Evolutionary conservation across 129 eudicot genomes (phyloP), one percentile per base, ranked within the genome.

Genomic region (Lactuca saligna): DNA sequence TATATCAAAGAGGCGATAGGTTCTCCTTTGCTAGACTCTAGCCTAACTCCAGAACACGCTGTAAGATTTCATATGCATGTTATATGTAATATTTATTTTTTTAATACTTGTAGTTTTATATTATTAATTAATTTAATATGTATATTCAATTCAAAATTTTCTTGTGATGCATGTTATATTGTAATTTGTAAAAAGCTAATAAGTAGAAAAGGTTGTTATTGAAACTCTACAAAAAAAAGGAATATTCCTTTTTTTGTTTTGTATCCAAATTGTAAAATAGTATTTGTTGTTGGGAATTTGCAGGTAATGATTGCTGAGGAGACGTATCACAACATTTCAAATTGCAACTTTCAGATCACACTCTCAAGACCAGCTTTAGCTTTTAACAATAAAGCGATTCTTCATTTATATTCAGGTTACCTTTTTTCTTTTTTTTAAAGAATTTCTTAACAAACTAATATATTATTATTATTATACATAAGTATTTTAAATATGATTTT

Each of bases 301-400:
- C 76, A 83, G 88, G 88, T 84, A 17, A 75, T 84, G 62, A 34
- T 87, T 67, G 72, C 78, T 5, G 87, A 84, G 61, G 95, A 84
- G 79, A 82, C 65, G 8, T 80, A 77, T 56, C 69, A 75, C 61
- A 80, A 74, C 17, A 73, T 84, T 17, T 81, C 87, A 17, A 71
- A 82, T 41, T 48, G 74, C 10, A 71, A 82, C 62, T 87, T 84
- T 55, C 61, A 71, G 13, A 82, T 87, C 59, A 77, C 68, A 41
- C 66, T 87, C 44, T 78, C 83, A 5, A 84, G 95, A 53, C 82
- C 90, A 11, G 51, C 51, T 2, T 46, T 46, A 46, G 51, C 51
- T 2, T 46, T 46, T 46, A 46, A 46, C 5, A 15, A 75, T 4
- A 81, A 87, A 4, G 76, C 82, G 29, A 29, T 84, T 17, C 73